Percentiles rank a stretch among this genome's conserved stretches.
Conservation (phyloP, 768 basidiomycete genomes). For the Rhodotorula toruloides region DNA sequence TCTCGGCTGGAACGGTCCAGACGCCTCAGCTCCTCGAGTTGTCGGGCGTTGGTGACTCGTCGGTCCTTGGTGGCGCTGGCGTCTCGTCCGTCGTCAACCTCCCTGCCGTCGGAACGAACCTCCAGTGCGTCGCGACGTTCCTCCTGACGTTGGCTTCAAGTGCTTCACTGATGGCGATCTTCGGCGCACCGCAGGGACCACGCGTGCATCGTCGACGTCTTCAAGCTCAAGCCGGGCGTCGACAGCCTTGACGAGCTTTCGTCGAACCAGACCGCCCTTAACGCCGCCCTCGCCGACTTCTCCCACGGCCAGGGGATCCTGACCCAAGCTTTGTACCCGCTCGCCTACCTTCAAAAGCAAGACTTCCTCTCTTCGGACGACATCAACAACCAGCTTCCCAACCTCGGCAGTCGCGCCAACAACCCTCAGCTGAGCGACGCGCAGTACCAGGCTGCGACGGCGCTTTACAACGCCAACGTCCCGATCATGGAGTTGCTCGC, state of each 20-base stretch:
- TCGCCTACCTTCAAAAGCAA: slow-evolving; percentile 20
- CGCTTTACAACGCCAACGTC: not conserved
- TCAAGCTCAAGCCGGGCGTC: slow-evolving; percentile 23
- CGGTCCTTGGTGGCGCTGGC: slow-evolving; percentile 16
- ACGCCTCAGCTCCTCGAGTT: slow-evolving; percentile 38
- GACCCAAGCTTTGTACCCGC: slow-evolving; percentile 15
- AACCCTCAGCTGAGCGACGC: slow-evolving; percentile 3
- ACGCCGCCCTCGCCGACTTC: slow-evolving; percentile 12
- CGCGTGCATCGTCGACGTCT: slow-evolving; percentile 25
- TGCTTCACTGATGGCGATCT: not conserved
- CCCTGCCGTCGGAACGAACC: slow-evolving; percentile 51
- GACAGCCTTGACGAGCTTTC: slow-evolving; percentile 24
- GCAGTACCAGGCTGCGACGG: not conserved
- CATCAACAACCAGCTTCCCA: not conserved
- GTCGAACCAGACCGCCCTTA: not conserved
- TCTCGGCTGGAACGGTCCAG: slow-evolving; percentile 38
- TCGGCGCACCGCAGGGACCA: slow-evolving; percentile 26
- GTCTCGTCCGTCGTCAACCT: slow-evolving; percentile 48
- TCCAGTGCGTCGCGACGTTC: slow-evolving; percentile 43
- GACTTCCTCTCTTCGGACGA: slow-evolving; percentile 13
- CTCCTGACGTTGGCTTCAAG: too few relatives aligned
- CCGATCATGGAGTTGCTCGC: slow-evolving; percentile 23
- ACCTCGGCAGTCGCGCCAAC: not conserved
- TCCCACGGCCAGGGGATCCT: slow-evolving; percentile 22
- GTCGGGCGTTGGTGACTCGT: slow-evolving; percentile 25